Evolutionary conservation across 164 flowering plant genomes (phyloP).

Genomic region (Kalanchoe fedtschenkoi): DNA sequence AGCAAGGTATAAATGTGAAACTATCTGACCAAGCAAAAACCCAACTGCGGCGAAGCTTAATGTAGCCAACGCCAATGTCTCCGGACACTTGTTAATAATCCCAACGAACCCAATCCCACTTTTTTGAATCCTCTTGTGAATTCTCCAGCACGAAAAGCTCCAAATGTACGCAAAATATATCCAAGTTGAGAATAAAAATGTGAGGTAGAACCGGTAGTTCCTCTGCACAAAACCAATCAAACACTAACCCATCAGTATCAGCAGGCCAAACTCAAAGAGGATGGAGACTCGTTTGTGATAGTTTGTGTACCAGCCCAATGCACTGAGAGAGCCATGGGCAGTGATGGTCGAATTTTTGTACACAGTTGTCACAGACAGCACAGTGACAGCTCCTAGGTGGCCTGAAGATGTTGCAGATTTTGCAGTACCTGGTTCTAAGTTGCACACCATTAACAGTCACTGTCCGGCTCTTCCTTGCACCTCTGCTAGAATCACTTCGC

Average conservation of each 20-base stretch:
- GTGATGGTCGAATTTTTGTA: slow-evolving; percentile 53
- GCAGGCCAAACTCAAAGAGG: not conserved
- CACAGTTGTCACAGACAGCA: slow-evolving; percentile 48
- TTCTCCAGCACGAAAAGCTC: slow-evolving; percentile 27
- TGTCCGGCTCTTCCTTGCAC: slow-evolving; percentile 19
- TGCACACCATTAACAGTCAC: slow-evolving; percentile 33
- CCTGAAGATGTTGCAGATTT: slow-evolving; percentile 35
- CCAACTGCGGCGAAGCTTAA: slow-evolving; percentile 28
- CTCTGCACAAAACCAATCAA: slow-evolving; percentile 20
- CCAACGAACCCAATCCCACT: slow-evolving; percentile 19
- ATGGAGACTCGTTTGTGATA: not conserved
- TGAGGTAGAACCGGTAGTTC: slow-evolving; percentile 38
- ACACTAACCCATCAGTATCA: not conserved
- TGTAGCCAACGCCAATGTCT: slow-evolving; percentile 29
- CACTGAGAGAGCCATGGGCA: slow-evolving; percentile 54
- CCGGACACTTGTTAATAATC: slow-evolving; percentile 24
- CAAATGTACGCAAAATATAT: slow-evolving; percentile 26
- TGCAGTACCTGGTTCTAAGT: slow-evolving; percentile 31
- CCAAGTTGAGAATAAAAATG: slow-evolving; percentile 21
- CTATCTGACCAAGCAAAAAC: slow-evolving; percentile 31
- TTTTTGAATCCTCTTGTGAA: slow-evolving; percentile 16
- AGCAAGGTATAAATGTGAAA: slow-evolving; percentile 28
- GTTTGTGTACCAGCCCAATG: slow-evolving; percentile 30
- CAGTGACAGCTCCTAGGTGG: slow-evolving; percentile 56
- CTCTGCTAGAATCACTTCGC: slow-evolving; percentile 14